Conservation (phyloP, 139 green algal species). For the Auxenochlorella protothecoides region DNA sequence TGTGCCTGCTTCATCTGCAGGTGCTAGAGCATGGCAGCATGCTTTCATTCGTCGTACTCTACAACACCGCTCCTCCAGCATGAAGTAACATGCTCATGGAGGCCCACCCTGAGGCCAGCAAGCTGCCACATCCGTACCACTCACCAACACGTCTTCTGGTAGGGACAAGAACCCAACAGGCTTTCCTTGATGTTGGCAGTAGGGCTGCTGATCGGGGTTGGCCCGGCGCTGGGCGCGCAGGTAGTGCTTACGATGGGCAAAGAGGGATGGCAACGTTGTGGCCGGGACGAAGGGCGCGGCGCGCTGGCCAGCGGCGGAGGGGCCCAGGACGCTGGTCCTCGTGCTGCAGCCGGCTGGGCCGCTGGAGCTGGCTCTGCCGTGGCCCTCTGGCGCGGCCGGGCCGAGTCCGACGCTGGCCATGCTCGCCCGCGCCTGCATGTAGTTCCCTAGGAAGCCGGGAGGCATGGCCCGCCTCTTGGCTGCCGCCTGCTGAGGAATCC, state of each 20-base stretch:
- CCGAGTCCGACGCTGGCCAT: background rate
- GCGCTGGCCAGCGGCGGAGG: background rate
- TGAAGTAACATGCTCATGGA: background rate
- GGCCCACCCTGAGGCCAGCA: background rate
- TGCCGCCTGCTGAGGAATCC: too few relatives aligned
- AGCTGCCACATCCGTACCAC: background rate
- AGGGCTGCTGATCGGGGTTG: background rate
- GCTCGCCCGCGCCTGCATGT: too few relatives aligned
- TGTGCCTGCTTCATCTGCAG: too few relatives aligned
- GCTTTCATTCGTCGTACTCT: too few relatives aligned
- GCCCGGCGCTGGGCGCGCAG: conserved; percentile 12
- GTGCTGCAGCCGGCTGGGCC: background rate
- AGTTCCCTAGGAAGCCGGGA: background rate
- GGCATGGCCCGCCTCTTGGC: background rate
- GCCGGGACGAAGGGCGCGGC: conserved; percentile 9
- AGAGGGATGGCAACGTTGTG: conserved; percentile 20
- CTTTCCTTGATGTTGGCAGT: background rate
- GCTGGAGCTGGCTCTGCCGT: background rate
- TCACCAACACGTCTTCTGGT: conserved; percentile 37
- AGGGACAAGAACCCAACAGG: conserved; percentile 23
- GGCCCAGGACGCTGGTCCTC: background rate
- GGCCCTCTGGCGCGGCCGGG: background rate
- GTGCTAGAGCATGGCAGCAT: too few relatives aligned
- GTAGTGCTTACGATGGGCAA: conserved; percentile 19
- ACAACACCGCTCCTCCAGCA: background rate